These are phyloP conservation scores for Cadophora sp. DNA, from an alignment of 2,329 filamentous ascomycete genomes.

Conservation along the genomic window DNA sequence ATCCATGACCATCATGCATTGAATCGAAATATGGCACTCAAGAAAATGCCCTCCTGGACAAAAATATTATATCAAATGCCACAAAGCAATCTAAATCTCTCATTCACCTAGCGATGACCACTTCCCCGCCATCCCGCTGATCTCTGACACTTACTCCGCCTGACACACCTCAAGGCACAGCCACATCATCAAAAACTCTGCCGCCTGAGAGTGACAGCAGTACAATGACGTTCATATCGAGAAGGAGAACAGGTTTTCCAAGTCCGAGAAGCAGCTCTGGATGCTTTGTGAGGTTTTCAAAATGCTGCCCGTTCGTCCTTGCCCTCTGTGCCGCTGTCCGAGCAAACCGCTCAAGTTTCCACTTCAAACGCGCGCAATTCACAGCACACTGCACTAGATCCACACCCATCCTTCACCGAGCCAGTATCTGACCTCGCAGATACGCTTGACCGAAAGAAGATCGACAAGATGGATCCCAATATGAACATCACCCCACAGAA, in stretches of 20 bases:
- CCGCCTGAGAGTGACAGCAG: not conserved
- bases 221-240: not conserved
- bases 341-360: constrained; percentile 1
- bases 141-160: constrained; percentile 1
- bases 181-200: not conserved
- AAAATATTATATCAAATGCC: not conserved
- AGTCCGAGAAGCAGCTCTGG: not conserved
- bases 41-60: not conserved
- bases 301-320: not conserved
- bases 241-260: not conserved
- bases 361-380: not conserved
- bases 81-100: not conserved
- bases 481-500: constrained; percentile 9
- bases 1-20: not conserved
- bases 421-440: not conserved
- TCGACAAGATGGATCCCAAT: constrained; percentile 9
- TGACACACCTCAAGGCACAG: not conserved
- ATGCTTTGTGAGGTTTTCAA: not conserved
- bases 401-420: not conserved
- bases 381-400: not conserved
- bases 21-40: not conserved
- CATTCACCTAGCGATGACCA: not conserved
- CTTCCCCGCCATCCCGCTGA: not conserved
- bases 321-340: not conserved
- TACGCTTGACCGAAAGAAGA: not conserved